Percentiles rank a stretch among this genome's conserved stretches.
These are phyloP conservation scores for Actinomortierella wolfii DNA, from an alignment of 371 early-diverging fungal genomes.

Conservation along the genomic window DNA sequence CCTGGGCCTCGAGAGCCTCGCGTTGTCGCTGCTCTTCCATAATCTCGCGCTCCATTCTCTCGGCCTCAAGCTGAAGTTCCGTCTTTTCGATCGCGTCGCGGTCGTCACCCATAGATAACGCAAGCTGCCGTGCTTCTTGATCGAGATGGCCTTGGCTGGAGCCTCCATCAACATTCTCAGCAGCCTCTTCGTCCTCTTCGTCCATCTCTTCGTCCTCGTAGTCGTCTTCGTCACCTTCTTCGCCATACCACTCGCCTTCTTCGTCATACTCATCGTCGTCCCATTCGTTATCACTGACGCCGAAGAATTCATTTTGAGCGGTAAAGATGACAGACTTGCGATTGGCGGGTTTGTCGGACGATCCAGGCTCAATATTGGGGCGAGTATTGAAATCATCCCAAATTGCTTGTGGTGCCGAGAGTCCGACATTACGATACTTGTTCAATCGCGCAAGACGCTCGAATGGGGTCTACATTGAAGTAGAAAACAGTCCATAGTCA, in stretches of 20 bases:
- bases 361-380: constrained; percentile 4
- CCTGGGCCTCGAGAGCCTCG: too few species aligned
- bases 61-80: constrained; percentile 27
- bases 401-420: constrained; percentile 51
- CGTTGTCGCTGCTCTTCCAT: constrained; percentile 24
- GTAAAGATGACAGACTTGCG: constrained; percentile 36
- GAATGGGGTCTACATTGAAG: constrained; percentile 72
- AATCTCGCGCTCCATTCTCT: constrained; percentile 36
- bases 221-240: constrained; percentile 52
- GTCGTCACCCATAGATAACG: too few species aligned
- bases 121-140: constrained; percentile 5
- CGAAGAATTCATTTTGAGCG: constrained; percentile 37
- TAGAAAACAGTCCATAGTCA: constrained; percentile 1
- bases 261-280: constrained; percentile 47
- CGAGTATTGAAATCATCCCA: constrained; percentile 5
- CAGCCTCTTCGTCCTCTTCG: constrained; percentile 22
- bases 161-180: constrained; percentile 16
- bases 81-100: constrained; percentile 18
- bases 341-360: constrained; percentile 7
- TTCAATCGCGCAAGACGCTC: constrained; percentile 91
- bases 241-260: constrained; percentile 25
- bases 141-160: constrained; percentile 16
- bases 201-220: constrained; percentile 37
- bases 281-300: constrained; percentile 47
- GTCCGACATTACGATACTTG: constrained; percentile 79